Conservation (phyloP, 495 filamentous ascomycete species). For the Neurospora sp. region DNA sequence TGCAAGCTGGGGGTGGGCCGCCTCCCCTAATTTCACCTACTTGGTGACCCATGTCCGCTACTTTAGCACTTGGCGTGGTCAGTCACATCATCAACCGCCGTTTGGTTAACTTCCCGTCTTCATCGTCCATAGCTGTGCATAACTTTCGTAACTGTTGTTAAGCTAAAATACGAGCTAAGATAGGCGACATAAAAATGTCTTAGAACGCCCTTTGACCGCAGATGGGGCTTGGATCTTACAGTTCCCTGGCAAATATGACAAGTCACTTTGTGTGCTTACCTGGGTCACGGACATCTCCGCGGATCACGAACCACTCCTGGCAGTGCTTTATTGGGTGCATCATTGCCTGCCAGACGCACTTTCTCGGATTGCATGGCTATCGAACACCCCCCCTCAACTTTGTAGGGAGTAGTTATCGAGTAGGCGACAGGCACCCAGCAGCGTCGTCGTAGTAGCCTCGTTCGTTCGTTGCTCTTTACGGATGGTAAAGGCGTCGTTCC, state of each 20-base stretch:
- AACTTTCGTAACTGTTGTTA: background rate
- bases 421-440: background rate
- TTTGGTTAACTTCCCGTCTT: background rate
- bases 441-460: background rate
- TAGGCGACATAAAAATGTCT: background rate
- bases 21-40: background rate
- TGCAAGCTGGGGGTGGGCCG: background rate
- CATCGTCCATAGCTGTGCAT: background rate
- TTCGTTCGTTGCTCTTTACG: background rate
- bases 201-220: background rate
- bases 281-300: background rate
- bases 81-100: background rate
- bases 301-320: background rate
- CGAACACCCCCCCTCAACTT: background rate
- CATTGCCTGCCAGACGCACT: background rate
- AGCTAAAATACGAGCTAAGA: background rate
- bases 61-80: background rate
- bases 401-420: background rate
- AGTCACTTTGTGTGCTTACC: background rate
- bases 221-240: background rate
- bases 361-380: background rate
- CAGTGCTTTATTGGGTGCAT: background rate
- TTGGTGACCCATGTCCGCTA: no score
- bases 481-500: background rate
- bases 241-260: background rate